Conservation (phyloP, 176 grass and related monocot species). For the Oryza glumipatula region DNA sequence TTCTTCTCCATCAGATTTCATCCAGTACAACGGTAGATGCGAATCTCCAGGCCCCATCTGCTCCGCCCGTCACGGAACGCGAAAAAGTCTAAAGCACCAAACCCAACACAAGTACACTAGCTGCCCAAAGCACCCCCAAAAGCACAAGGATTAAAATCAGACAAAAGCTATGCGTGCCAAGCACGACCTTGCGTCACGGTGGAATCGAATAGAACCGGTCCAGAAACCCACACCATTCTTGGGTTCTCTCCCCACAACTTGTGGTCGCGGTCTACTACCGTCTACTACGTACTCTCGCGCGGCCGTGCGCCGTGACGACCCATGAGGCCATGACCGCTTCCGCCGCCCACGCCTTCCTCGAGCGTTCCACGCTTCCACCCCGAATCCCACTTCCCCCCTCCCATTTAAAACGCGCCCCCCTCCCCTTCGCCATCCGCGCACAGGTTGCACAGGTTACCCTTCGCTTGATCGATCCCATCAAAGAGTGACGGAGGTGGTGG, state of each 20-base stretch:
- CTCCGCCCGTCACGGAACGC: slow-evolving; percentile 36
- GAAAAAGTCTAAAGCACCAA: background rate
- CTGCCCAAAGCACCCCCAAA: background rate
- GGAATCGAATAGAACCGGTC: slow-evolving; percentile 27
- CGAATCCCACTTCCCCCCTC: background rate
- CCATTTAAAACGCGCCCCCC: slow-evolving; percentile 37
- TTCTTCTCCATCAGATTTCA: background rate
- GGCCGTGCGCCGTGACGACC: slow-evolving; percentile 1
- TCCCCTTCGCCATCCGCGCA: background rate
- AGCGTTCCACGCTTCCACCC: slow-evolving; percentile 40
- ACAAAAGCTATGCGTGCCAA: background rate
- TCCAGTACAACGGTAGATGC: background rate
- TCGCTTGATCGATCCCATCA: background rate
- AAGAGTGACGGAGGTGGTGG: background rate
- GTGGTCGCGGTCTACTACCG: background rate
- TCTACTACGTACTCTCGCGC: background rate
- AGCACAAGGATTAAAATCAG: background rate
- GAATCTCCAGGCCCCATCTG: background rate
- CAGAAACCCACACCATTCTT: background rate
- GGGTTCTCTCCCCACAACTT: background rate
- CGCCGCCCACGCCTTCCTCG: slow-evolving; percentile 27
- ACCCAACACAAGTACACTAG: background rate
- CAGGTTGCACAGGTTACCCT: background rate
- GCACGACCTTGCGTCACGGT: background rate
- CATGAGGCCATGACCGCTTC: background rate